Base-by-base conservation (phyloP, 257 asterid species). In the Solanum lycopersicoides region DNA sequence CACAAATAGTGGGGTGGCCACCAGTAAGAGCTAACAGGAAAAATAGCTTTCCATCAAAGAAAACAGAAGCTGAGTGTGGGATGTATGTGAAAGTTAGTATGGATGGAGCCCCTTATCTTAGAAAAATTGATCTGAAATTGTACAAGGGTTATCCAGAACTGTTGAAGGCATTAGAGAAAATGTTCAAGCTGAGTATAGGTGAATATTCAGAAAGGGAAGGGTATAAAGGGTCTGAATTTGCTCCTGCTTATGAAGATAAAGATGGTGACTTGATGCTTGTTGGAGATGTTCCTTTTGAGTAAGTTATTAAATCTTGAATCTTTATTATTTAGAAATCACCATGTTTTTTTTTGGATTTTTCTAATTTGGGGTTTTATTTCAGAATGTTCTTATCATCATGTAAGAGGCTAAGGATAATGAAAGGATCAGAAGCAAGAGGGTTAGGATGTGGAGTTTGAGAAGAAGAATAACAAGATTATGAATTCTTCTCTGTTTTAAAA, bases 221-320 rank as follows among this genome's bases (percentile, higher is more conserved):
- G 0, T 95, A 95, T 90, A 93, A 90, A 86, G 97, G 98, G 60
- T 96, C 99, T 6, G 99, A 94, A 91, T 96, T 89, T 90, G 95
- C 98, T 60, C 98, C 99, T 82, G 98, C 98, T 0, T 96, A 95
- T 87, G 99, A 96, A 91, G 99, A 95, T 83, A 96, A 96, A 91
- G 99, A 96, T 90, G 98, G 98, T 30, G 99, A 96, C 71, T 91
- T 95, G 90, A 96, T 95, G 99, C 99, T 96, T 65, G 96, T 96
- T 82, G 98, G 99, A 69, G 98, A 96, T 90, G 98, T 95, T 87
- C 98, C 98, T 30, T 95, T 94, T 94, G 94, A 91, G 98, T 95
- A 92, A 89, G 94, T 87, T 47, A 28, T 59, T 42, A 14, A 76
- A 76, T 37, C 79, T 23, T 68, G 53, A 21, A 20, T 74, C 20